phyloP scores from a whole-genome alignment of 2,329 filamentous ascomycete species.

The Colletotrichum acutatum region DNA sequence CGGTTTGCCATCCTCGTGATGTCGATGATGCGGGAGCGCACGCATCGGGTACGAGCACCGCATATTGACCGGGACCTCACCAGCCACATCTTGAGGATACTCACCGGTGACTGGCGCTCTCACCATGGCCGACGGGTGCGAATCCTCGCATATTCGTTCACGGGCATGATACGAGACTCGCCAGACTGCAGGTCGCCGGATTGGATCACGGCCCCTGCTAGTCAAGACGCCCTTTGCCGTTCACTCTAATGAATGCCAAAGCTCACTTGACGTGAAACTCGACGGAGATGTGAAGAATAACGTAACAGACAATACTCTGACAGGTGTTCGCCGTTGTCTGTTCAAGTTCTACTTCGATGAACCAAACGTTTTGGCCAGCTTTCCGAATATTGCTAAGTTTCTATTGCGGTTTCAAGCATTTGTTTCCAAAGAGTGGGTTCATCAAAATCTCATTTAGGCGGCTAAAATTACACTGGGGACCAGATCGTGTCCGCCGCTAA shows the following conservation, averaged over 20 bases:
- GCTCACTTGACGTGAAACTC: neutral
- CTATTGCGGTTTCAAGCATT: no score
- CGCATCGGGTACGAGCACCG: neutral
- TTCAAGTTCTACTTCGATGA: no score
- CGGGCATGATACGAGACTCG: slow-evolving; percentile 7
- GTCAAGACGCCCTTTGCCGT: neutral
- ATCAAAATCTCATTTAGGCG: slow-evolving; percentile 9
- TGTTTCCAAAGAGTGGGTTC: no score
- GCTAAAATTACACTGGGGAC: slow-evolving; percentile 30
- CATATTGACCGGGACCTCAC: neutral
- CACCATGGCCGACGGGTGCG: neutral
- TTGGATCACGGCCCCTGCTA: neutral
- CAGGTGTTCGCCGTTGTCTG: no score
- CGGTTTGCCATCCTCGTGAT: neutral
- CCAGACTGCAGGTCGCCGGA: slow-evolving; percentile 6
- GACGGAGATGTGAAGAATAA: neutral
- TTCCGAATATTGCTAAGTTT: no score
- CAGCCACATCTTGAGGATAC: slow-evolving; percentile 12
- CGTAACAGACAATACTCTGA: no score
- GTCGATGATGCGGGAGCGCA: neutral
- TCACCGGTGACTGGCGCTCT: neutral
- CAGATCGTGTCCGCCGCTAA: slow-evolving; percentile 25
- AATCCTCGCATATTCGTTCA: neutral
- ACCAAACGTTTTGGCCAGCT: no score
- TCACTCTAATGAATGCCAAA: neutral